These are phyloP conservation scores for Nakaseomyces nivariensis DNA, from an alignment of 1,139 yeast genomes.

Conservation along the genomic window DNA sequence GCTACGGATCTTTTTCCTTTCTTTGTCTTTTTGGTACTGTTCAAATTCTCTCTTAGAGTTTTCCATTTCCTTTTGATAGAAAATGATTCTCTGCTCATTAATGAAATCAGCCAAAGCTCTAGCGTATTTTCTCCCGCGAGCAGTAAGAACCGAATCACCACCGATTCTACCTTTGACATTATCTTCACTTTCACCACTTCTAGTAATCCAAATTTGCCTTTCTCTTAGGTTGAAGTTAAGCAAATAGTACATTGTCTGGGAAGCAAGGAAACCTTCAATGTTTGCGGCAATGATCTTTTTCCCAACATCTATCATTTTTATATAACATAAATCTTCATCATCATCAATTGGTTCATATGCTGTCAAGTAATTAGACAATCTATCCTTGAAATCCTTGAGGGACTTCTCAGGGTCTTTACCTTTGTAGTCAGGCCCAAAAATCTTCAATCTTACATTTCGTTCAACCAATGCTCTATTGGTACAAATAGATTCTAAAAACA, in stretches of 20 bases:
- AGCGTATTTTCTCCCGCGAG: slow-evolving; percentile 67
- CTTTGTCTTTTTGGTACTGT: slow-evolving; percentile 3
- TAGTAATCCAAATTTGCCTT: slow-evolving; percentile 88
- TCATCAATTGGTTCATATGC: slow-evolving; percentile 89
- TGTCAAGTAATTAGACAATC: slow-evolving; percentile 73
- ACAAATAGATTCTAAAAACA: slow-evolving; percentile 82
- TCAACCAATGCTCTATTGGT: slow-evolving; percentile 70
- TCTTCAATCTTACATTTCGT: slow-evolving; percentile 70
- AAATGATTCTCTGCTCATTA: slow-evolving; percentile 59
- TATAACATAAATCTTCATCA: slow-evolving; percentile 69
- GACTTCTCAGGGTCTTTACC: slow-evolving; percentile 80
- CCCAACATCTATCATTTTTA: slow-evolving; percentile 94
- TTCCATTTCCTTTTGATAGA: slow-evolving; percentile 54
- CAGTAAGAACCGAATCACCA: slow-evolving; percentile 79
- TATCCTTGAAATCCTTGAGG: slow-evolving; percentile 67
- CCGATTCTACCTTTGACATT: slow-evolving; percentile 81
- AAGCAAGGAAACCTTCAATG: slow-evolving; percentile 84
- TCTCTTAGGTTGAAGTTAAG: slow-evolving; percentile 84
- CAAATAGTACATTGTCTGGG: slow-evolving; percentile 84
- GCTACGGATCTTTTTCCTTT: neutral
- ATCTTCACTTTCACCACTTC: slow-evolving; percentile 88
- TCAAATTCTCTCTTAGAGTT: slow-evolving; percentile 30
- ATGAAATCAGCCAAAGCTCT: slow-evolving; percentile 66
- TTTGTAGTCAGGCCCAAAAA: slow-evolving; percentile 88
- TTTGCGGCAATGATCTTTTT: slow-evolving; percentile 86